These are phyloP conservation scores for Bondarzewia mesenterica DNA, from an alignment of 1,284 basidiomycete species.

Conservation along the genomic window DNA sequence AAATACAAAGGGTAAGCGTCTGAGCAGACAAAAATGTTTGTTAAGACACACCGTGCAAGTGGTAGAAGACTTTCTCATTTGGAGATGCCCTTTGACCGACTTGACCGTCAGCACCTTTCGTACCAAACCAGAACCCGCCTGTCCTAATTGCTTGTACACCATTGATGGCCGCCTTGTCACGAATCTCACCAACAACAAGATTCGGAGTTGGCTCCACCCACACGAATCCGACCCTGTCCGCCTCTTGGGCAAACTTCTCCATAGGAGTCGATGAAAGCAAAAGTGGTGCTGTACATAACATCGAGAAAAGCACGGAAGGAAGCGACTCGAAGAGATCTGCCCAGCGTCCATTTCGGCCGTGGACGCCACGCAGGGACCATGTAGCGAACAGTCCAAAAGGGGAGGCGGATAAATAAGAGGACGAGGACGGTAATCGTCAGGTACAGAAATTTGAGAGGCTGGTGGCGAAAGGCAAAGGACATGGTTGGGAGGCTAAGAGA, in stretches of 20 bases:
- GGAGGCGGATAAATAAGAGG: slow-evolving; percentile 36
- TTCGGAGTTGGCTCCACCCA: slow-evolving; percentile 41
- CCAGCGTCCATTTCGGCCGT: slow-evolving; percentile 17
- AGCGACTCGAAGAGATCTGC: slow-evolving; percentile 26
- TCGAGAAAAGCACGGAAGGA: slow-evolving; percentile 20
- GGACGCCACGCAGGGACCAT: slow-evolving; percentile 18
- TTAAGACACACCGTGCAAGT: slow-evolving; percentile 41
- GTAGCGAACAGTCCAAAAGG: slow-evolving; percentile 31
- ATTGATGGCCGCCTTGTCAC: slow-evolving; percentile 32
- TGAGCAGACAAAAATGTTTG: slow-evolving; percentile 21
- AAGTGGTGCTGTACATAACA: slow-evolving; percentile 3
- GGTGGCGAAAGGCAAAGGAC: slow-evolving; percentile 4
- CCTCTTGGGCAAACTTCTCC: slow-evolving; percentile 15
- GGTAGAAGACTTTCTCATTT: slow-evolving; percentile 44
- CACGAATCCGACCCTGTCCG: slow-evolving; percentile 16
- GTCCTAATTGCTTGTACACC: slow-evolving; percentile 33
- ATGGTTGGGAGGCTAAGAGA: no score
- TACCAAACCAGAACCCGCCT: slow-evolving; percentile 52
- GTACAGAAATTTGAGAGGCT: slow-evolving; percentile 22
- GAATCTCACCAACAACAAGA: slow-evolving; percentile 41
- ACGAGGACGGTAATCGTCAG: slow-evolving; percentile 31
- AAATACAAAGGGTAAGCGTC: background rate
- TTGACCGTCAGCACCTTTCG: slow-evolving; percentile 26
- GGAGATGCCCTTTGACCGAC: slow-evolving; percentile 26
- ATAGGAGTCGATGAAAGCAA: slow-evolving; percentile 14